phyloP scores from a whole-genome alignment of 768 basidiomycete species.

The Fomitopsis pulvina region DNA sequence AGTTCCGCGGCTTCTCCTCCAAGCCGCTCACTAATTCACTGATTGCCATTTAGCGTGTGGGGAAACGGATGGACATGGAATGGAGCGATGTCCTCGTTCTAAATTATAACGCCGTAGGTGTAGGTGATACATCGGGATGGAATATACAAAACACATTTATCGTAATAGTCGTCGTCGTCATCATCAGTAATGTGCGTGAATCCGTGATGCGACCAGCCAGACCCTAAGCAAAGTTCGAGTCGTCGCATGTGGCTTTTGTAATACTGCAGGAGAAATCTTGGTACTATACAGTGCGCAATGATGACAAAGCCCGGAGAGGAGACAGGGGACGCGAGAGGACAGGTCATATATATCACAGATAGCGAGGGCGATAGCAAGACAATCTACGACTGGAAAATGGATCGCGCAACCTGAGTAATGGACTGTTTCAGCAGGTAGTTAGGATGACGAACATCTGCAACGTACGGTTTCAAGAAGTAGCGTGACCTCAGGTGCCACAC shows the following conservation, averaged over 20 bases:
- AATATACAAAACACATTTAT: conserved; percentile 30
- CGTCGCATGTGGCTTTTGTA: conserved; percentile 39
- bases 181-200: conserved; percentile 21
- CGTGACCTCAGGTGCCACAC: conserved; percentile 80
- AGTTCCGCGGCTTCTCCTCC: conserved; percentile 15
- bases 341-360: conserved; percentile 73
- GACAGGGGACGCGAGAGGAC: conserved; percentile 33
- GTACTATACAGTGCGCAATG: conserved; percentile 84
- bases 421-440: neutral
- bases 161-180: conserved; percentile 22
- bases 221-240: conserved; percentile 40
- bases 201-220: conserved; percentile 19
- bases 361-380: conserved; percentile 50
- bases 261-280: conserved; percentile 53
- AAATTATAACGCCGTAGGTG: conserved; percentile 29
- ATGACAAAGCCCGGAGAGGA: conserved; percentile 40
- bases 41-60: conserved; percentile 24
- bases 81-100: conserved; percentile 29
- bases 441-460: conserved; percentile 5
- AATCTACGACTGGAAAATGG: conserved; percentile 73
- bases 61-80: conserved; percentile 28
- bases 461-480: conserved; percentile 75
- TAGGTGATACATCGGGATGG: conserved; percentile 30
- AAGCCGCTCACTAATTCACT: neutral
- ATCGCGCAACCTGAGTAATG: conserved; percentile 56